Percentiles rank a stretch among this genome's conserved stretches.
These are phyloP conservation scores for Hysterium pulicare DNA, from an alignment of 2,329 filamentous ascomycete species.

Conservation along the genomic window DNA sequence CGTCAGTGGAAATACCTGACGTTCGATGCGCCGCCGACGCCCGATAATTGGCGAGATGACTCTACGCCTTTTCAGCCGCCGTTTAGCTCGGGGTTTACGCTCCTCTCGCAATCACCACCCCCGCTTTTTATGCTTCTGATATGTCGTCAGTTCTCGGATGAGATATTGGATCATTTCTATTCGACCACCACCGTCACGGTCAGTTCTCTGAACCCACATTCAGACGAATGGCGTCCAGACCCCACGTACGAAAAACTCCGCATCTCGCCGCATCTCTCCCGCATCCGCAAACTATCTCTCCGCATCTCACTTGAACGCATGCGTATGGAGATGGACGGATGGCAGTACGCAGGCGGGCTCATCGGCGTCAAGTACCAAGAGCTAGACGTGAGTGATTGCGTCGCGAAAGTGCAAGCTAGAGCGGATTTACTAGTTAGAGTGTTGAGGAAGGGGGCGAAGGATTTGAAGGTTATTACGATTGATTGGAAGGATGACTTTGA, in stretches of 20 bases:
- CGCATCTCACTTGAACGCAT: conserved; percentile 6
- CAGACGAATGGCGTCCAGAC: too few species aligned
- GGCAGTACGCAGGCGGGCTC: neutral
- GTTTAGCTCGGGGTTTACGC: conserved; percentile 5
- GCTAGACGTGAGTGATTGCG: conserved; percentile 8
- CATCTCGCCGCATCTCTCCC: neutral
- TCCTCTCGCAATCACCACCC: conserved; percentile 5
- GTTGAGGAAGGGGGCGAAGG: conserved; percentile 4
- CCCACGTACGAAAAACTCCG: conserved; percentile 6
- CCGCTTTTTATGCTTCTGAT: conserved; percentile 6
- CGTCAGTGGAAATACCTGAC: too few species aligned
- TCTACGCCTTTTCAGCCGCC: neutral
- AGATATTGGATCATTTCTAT: conserved; percentile 7
- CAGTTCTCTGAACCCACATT: conserved; percentile 8
- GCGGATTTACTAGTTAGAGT: conserved; percentile 6
- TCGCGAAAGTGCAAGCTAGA: neutral
- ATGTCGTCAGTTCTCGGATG: conserved; percentile 7
- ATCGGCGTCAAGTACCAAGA: conserved; percentile 5
- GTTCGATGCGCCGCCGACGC: too few species aligned
- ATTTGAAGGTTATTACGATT: conserved; percentile 8
- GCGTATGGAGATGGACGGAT: neutral
- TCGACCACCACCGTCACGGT: conserved; percentile 8
- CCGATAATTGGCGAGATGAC: too few species aligned
- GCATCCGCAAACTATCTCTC: conserved; percentile 6
- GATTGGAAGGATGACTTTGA: conserved; percentile 12